These are phyloP conservation scores for Sequoia sempervirens DNA, from an alignment of 75 land plant species.

Conservation along the genomic window DNA sequence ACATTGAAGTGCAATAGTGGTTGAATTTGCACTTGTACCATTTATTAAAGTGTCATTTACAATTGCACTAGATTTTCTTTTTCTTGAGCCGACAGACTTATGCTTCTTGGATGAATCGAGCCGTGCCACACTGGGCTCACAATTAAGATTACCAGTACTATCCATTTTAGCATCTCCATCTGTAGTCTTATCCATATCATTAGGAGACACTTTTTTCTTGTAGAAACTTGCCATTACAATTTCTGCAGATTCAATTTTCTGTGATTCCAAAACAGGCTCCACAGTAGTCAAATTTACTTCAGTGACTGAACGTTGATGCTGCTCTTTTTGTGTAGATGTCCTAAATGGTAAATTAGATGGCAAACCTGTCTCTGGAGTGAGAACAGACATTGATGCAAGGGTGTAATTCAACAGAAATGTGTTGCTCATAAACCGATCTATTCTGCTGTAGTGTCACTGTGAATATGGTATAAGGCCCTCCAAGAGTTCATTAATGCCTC, in stretches of 20 bases:
- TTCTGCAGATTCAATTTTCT: background rate
- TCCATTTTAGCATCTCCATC: constrained; percentile 1
- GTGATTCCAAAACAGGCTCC: background rate
- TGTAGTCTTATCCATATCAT: background rate
- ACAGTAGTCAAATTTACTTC: background rate
- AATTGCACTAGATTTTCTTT: background rate
- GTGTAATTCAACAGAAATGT: constrained; percentile 81
- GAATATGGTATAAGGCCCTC: constrained; percentile 86
- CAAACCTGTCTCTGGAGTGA: constrained; percentile 33
- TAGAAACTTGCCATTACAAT: background rate
- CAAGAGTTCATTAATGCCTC: constrained; percentile 74
- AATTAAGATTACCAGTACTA: constrained; percentile 5
- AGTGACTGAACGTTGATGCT: background rate
- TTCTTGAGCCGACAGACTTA: constrained; percentile 23
- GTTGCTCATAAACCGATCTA: constrained; percentile 68
- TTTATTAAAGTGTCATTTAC: background rate
- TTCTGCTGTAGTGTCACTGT: constrained; percentile 77
- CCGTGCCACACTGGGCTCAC: background rate
- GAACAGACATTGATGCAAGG: constrained; percentile 70
- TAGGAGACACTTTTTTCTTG: background rate
- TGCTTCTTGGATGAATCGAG: constrained; percentile 30
- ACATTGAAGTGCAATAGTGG: background rate
- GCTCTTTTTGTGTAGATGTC: background rate
- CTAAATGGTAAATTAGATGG: background rate
- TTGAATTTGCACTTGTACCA: background rate